phyloP scores from a whole-genome alignment of 2,329 filamentous ascomycete species.

The Aureobasidium pullulans region DNA sequence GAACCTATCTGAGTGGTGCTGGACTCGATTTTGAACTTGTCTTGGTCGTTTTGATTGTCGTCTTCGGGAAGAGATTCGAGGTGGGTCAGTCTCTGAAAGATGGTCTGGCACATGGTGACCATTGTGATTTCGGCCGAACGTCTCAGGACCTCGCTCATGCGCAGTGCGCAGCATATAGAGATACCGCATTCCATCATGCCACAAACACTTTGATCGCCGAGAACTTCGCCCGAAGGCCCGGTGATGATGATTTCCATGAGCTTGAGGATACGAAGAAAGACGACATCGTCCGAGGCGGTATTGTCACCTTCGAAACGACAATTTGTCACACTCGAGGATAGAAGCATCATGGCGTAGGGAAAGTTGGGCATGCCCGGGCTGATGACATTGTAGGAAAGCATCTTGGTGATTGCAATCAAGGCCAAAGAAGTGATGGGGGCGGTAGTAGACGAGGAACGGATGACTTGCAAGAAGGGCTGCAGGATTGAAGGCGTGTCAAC shows the following conservation, averaged over 20 bases:
- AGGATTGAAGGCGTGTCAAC: slow-evolving; percentile 88
- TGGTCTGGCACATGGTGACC: slow-evolving; percentile 98
- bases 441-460: slow-evolving; percentile 90
- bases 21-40: slow-evolving; percentile 79
- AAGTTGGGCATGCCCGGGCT: slow-evolving; percentile 78
- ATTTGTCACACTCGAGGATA: slow-evolving; percentile 92
- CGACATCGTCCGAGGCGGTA: slow-evolving; percentile 88
- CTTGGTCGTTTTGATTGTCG: slow-evolving; percentile 58
- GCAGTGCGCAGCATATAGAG: slow-evolving; percentile 91
- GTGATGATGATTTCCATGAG: slow-evolving; percentile 99
- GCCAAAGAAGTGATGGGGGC: slow-evolving; percentile 94
- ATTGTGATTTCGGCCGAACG: slow-evolving; percentile 92
- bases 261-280: slow-evolving; percentile 86
- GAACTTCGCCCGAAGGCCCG: slow-evolving; percentile 78
- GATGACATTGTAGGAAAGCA: slow-evolving; percentile 91
- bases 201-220: slow-evolving; percentile 97
- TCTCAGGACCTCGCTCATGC: slow-evolving; percentile 82
- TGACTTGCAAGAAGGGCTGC: slow-evolving; percentile 91
- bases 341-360: slow-evolving; percentile 82
- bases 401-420: slow-evolving; percentile 88
- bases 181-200: slow-evolving; percentile 99
- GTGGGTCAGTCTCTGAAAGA: slow-evolving; percentile 89
- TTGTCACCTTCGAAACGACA: slow-evolving; percentile 97
- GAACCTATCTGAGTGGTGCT: slow-evolving; percentile 16
- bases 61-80: slow-evolving; percentile 52